phyloP scores from a whole-genome alignment of 73 alveolate species.

The Paramecium sonneborni region DNA sequence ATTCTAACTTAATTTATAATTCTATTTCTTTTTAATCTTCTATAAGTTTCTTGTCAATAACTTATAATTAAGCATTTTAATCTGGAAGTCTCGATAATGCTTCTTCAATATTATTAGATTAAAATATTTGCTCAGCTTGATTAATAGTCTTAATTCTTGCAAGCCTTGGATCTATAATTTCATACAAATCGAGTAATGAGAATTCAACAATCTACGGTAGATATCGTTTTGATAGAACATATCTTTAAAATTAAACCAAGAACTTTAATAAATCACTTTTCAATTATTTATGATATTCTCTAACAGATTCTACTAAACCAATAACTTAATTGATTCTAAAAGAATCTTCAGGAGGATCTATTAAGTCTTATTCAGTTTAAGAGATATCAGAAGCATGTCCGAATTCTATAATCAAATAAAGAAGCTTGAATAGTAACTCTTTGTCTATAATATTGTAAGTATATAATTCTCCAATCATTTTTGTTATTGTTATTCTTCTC shows the following conservation, averaged over 20 bases:
- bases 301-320: conserved; percentile 56
- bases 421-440: conserved; percentile 54
- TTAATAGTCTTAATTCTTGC: conserved; percentile 29
- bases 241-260: conserved; percentile 48
- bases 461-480: conserved; percentile 61
- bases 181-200: conserved; percentile 59
- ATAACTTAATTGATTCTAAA: conserved; percentile 58
- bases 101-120: background rate
- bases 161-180: conserved; percentile 55
- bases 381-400: conserved; percentile 60
- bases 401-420: conserved; percentile 22
- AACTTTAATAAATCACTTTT: conserved; percentile 31
- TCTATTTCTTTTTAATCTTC: conserved; percentile 3
- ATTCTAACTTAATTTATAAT: background rate
- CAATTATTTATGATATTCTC: conserved; percentile 11
- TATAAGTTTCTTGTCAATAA: background rate
- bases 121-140: conserved; percentile 22
- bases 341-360: conserved; percentile 66
- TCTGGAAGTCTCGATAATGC: background rate
- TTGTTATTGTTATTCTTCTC: conserved; percentile 49
- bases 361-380: conserved; percentile 25
- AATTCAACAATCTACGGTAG: conserved; percentile 59
- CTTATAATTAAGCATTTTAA: background rate
- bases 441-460: conserved; percentile 40
- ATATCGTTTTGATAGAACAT: conserved; percentile 59